Percentiles rank a stretch among this genome's conserved stretches.
Conservation (phyloP, 805 yeast species). For the Candida rishiriensis region DNA sequence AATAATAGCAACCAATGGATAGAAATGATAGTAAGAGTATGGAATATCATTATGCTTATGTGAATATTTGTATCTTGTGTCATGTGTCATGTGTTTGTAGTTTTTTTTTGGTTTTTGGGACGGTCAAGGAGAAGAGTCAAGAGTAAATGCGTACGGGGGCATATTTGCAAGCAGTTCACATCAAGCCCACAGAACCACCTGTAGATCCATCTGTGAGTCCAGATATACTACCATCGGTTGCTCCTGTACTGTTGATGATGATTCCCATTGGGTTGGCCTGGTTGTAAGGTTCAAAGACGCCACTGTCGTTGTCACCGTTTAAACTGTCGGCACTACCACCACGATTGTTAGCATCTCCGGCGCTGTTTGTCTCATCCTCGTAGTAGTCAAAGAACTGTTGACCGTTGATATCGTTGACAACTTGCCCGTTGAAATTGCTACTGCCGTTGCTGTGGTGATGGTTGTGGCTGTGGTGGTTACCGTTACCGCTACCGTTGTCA, state of each 20-base stretch:
- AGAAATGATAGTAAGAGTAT: neutral
- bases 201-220: neutral
- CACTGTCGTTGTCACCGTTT: constrained; percentile 8
- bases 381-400: constrained; percentile 21
- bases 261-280: constrained; percentile 23
- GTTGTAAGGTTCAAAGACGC: constrained; percentile 16
- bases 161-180: too few relatives aligned
- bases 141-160: too few relatives aligned
- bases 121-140: too few relatives aligned
- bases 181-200: too few relatives aligned
- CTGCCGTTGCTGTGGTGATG: neutral
- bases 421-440: constrained; percentile 5
- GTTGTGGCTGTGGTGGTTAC: neutral
- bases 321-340: neutral
- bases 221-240: neutral
- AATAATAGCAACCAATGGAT: neutral
- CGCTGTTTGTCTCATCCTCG: constrained; percentile 8
- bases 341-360: constrained; percentile 5
- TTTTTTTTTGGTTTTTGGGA: too few relatives aligned
- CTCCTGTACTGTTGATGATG: constrained; percentile 3
- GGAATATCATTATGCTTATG: neutral
- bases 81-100: too few relatives aligned
- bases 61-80: neutral
- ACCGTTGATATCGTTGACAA: constrained; percentile 13
- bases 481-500: neutral